Evolutionary conservation across 2,329 filamentous ascomycete genomes (phyloP), one percentile per base, ranked within the genome.

Genomic region (Monosporascus ibericus): DNA sequence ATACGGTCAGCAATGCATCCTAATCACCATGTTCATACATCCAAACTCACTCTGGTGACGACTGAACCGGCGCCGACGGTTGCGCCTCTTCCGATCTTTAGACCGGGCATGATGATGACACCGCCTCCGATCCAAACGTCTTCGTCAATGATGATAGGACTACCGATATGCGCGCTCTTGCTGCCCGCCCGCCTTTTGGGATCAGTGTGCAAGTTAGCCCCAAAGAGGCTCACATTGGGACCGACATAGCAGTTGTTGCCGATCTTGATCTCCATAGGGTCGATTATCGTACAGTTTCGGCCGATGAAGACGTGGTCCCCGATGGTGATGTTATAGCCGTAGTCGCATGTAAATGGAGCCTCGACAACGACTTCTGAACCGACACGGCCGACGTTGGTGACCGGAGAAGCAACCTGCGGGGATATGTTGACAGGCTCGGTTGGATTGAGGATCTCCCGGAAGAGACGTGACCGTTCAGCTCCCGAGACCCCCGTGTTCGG

Each of bases 251-350:
- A 84, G 53, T 88, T 83, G 55, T 89, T 82, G 3, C 92, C 92
- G 63, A 97, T 91, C 47, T 77, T 84, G 55, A 97, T 87, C 57
- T 85, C 79, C 66, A 86, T 88, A n/a, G 91, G 86, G 67, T 99
- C 94, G 52, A 92, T 83, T 64, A 97, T 86, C 25, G 85, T 86
- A 69, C 92, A 96, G 63, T 90, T 88, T 51, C 88, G 81, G 18
- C 87, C 89, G 59, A 99, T 88, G 51, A 86, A 81, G 3, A 95
- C 90, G 58, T 94, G 86, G 60, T 92, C 86, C 14, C 89, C 92
- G 59, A 99, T 88, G 47, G 81, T 81, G 62, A 97, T 87, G 68
- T 99, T 97, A 73, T 96, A 97, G 1, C 94, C 94, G 64, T 96
- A 96, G 64, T 96, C 91, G 67, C 92, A 96, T 47, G 80, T 85